phyloP scores from a whole-genome alignment of 2,329 filamentous ascomycete species.

The Diaporthe australafricana region DNA sequence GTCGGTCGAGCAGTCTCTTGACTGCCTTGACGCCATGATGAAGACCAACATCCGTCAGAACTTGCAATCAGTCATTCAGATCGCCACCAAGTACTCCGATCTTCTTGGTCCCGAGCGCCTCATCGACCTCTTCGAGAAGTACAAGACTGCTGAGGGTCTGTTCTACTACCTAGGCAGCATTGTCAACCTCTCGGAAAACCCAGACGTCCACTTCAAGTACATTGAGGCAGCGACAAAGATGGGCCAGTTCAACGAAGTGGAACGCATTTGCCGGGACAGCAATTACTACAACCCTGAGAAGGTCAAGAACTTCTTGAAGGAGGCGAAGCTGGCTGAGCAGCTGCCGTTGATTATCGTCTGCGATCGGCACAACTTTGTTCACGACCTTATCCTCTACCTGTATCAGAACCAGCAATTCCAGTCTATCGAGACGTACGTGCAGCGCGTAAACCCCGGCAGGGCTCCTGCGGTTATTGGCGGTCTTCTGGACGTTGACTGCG shows the following conservation, averaged over 20 bases:
- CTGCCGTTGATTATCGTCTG: constrained; percentile 97
- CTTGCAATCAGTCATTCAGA: constrained; percentile 91
- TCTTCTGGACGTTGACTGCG: constrained; percentile 95
- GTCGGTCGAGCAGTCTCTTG: constrained; percentile 93
- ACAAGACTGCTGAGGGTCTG: constrained; percentile 94
- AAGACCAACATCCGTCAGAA: constrained; percentile 97
- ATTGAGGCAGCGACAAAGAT: constrained; percentile 96
- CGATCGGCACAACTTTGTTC: constrained; percentile 99
- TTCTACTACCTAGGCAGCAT: constrained; percentile 99
- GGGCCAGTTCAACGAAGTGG: constrained; percentile 93
- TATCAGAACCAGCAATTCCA: constrained; percentile 99
- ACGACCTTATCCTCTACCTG: constrained; percentile 94
- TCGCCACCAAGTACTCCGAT: constrained; percentile 98
- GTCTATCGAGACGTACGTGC: constrained; percentile 98
- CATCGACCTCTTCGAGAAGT: constrained; percentile 96
- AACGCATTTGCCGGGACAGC: constrained; percentile 96
- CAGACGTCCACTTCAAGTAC: constrained; percentile 99
- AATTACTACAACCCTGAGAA: constrained; percentile 92
- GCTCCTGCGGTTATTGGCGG: constrained; percentile 95
- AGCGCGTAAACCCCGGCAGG: constrained; percentile 91
- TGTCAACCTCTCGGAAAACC: constrained; percentile 94
- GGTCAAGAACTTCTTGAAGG: constrained; percentile 99
- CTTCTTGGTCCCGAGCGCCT: constrained; percentile 87
- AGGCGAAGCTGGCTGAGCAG: constrained; percentile 91
- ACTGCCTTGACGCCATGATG: constrained; percentile 96